A percentile compares a stretch with the other conserved stretches of the same genome.
Conservation (phyloP, 1,284 basidiomycete genomes). For the Retiboletus flavoniger region DNA sequence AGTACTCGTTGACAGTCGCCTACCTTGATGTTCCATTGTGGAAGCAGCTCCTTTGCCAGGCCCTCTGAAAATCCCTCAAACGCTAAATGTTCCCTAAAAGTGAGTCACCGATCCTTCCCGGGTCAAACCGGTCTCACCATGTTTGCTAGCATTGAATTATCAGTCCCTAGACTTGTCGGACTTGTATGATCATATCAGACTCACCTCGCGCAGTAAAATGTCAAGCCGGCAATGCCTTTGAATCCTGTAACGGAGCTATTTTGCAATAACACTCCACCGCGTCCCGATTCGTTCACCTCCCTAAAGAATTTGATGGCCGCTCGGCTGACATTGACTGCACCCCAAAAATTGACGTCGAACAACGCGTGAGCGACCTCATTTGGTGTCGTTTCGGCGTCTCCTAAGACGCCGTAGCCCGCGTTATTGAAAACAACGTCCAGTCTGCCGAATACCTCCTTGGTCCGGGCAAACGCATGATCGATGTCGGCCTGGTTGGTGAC, state of each 20-base stretch:
- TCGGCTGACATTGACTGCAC: conserved; percentile 14
- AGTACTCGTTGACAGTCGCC: neutral
- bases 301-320: conserved; percentile 18
- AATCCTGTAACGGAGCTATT: neutral
- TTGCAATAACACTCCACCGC: conserved; percentile 7
- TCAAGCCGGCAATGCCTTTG: neutral
- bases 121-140: neutral
- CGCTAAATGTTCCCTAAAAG: neutral
- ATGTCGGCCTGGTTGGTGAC: conserved; percentile 1
- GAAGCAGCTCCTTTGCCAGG: conserved; percentile 19
- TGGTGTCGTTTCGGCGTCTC: conserved; percentile 14
- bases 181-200: neutral
- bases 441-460: conserved; percentile 3
- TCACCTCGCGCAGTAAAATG: conserved; percentile 8
- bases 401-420: conserved; percentile 3
- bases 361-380: conserved; percentile 3
- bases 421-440: conserved; percentile 16
- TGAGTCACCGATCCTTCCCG: neutral
- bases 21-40: conserved; percentile 27
- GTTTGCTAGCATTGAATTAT: neutral
- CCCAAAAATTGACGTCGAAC: conserved; percentile 29
- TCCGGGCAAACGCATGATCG: conserved; percentile 6
- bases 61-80: conserved; percentile 20
- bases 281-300: conserved; percentile 16
- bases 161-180: neutral